phyloP scores from a whole-genome alignment of 495 filamentous ascomycete species.

The Filosporella fistucella region DNA sequence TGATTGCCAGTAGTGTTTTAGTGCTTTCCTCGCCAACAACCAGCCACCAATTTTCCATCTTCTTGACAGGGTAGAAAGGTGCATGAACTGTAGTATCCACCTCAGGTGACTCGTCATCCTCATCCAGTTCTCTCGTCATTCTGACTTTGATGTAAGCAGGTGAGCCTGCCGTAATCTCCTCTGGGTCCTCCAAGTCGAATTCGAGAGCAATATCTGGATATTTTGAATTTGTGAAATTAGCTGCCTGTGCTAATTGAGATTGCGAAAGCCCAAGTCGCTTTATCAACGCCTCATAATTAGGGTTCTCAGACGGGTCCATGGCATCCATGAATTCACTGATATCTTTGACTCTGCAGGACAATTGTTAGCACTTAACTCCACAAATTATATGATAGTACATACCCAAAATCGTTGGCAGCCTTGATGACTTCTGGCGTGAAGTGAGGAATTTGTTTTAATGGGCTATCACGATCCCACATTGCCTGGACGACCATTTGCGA shows the following conservation, averaged over 20 bases:
- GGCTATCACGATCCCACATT: constrained; percentile 98
- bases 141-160: constrained; percentile 82
- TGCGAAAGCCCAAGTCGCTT: constrained; percentile 74
- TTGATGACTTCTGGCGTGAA: constrained; percentile 83
- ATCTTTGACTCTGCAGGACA: constrained; percentile 63
- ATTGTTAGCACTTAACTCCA: constrained; percentile 31
- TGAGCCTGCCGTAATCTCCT: constrained; percentile 71
- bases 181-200: constrained; percentile 78
- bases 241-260: constrained; percentile 80
- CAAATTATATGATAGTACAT: constrained; percentile 32
- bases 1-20: constrained; percentile 85
- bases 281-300: constrained; percentile 68
- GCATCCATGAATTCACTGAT: constrained; percentile 98
- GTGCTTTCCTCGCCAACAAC: constrained; percentile 87
- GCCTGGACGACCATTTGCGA: constrained; percentile 99
- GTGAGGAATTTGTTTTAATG: constrained; percentile 95
- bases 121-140: constrained; percentile 76
- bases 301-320: constrained; percentile 91
- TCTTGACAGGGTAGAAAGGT: constrained; percentile 87
- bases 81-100: constrained; percentile 85
- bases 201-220: constrained; percentile 92
- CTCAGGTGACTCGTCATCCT: constrained; percentile 56
- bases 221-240: constrained; percentile 91
- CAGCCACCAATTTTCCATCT: constrained; percentile 98
- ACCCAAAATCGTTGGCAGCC: constrained; percentile 74